Evolutionary conservation across 106 monocot genomes (phyloP).

Genomic region (Dendrobium huoshanense): DNA sequence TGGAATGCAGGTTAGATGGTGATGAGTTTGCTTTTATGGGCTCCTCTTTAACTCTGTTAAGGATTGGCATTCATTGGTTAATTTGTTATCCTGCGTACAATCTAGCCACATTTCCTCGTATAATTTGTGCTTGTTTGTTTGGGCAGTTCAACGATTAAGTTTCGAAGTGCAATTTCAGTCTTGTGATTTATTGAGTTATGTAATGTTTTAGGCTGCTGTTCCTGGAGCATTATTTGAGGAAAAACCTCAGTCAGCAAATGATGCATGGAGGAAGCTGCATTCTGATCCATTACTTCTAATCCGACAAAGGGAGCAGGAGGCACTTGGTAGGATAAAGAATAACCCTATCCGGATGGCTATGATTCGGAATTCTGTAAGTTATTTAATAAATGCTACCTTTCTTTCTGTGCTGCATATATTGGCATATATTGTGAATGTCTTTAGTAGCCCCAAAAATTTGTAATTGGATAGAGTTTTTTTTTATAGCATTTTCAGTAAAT

Average conservation of each 20-base stretch:
- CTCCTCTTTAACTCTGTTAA: background rate
- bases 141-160: background rate
- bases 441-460: background rate
- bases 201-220: conserved; percentile 51
- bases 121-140: background rate
- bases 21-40: background rate
- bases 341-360: conserved; percentile 93
- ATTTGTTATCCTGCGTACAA: background rate
- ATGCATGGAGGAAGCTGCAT: conserved; percentile 97
- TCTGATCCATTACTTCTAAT: conserved; percentile 90
- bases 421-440: background rate
- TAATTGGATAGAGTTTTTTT: background rate
- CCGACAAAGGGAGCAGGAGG: conserved; percentile 84
- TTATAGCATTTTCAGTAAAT: background rate
- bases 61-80: background rate
- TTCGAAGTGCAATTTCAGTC: background rate
- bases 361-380: conserved; percentile 91
- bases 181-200: conserved; percentile 6
- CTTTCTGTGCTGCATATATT: background rate
- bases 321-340: conserved; percentile 79
- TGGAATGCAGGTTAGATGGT: background rate
- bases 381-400: conserved; percentile 12
- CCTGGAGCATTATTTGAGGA: conserved; percentile 97
- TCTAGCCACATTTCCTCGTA: background rate
- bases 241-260: conserved; percentile 91